Conservation (phyloP, 1,284 basidiomycete species). For the Ganoderma boninense region DNA sequence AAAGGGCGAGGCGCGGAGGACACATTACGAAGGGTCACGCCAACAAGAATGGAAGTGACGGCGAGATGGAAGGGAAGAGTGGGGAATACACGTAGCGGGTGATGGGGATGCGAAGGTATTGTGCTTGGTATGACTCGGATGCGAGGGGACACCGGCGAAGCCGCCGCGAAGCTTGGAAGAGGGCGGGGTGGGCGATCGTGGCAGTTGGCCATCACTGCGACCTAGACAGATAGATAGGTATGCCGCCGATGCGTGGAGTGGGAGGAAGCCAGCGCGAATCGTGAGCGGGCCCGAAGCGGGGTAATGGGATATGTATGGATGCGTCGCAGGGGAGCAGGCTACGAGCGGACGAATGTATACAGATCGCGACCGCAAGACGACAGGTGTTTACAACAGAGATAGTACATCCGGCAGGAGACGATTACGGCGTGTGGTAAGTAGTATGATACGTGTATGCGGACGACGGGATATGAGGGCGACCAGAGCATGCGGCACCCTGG, state of each 20-base stretch:
- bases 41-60: background rate
- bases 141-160: slow-evolving; percentile 1
- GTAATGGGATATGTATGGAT: background rate
- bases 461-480: background rate
- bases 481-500: background rate
- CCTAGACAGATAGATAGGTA: background rate
- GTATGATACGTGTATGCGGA: background rate
- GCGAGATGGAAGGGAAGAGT: background rate
- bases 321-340: background rate
- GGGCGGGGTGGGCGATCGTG: background rate
- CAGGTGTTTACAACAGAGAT: background rate
- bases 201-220: background rate
- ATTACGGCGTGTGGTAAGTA: background rate
- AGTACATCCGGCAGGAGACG: background rate
- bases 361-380: background rate
- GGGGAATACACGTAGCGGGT: background rate
- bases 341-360: background rate
- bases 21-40: background rate
- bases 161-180: background rate
- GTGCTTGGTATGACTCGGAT: background rate
- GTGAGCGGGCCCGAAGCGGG: background rate
- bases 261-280: background rate
- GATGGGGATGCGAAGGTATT: background rate
- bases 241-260: background rate
- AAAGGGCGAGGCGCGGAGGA: too few relatives aligned